Evolutionary conservation across 2,329 filamentous ascomycete species (phyloP).

Genomic region (Lasiodiplodia gonubiensis): DNA sequence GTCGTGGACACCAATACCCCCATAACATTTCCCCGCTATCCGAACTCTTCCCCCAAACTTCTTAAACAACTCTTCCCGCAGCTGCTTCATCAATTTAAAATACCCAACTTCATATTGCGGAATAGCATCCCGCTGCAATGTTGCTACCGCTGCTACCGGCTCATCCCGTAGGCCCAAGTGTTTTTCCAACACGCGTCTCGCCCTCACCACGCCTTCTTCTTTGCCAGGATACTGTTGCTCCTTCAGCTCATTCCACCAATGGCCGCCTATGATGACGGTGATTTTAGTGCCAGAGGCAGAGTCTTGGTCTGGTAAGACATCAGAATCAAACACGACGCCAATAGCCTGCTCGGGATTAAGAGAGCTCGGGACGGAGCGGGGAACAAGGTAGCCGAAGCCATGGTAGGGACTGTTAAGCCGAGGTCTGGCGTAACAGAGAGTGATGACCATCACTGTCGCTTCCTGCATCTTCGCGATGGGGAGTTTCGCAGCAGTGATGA

Average conservation of each 20-base stretch:
- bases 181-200: constrained; percentile 69
- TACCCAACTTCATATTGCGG: constrained; percentile 90
- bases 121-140: constrained; percentile 73
- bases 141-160: constrained; percentile 66
- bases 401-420: constrained; percentile 65
- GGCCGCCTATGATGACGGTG: constrained; percentile 92
- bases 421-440: constrained; percentile 77
- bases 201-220: constrained; percentile 70
- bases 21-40: constrained; percentile 60
- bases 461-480: not conserved
- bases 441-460: constrained; percentile 86
- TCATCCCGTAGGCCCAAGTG: constrained; percentile 74
- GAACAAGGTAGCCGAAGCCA: constrained; percentile 93
- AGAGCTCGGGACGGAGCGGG: constrained; percentile 69
- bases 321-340: constrained; percentile 90
- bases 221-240: constrained; percentile 58
- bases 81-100: constrained; percentile 62
- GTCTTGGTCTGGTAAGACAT: constrained; percentile 64
- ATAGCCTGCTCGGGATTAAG: constrained; percentile 83
- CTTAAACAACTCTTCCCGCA: constrained; percentile 60
- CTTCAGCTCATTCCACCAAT: constrained; percentile 75
- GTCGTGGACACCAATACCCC: constrained; percentile 57
- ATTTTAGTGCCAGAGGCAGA: constrained; percentile 74
- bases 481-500: not conserved
- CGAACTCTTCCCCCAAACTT: constrained; percentile 68